These are phyloP conservation scores for Protomyces macrosporus DNA, from an alignment of 1,139 yeast genomes.

Conservation along the genomic window DNA sequence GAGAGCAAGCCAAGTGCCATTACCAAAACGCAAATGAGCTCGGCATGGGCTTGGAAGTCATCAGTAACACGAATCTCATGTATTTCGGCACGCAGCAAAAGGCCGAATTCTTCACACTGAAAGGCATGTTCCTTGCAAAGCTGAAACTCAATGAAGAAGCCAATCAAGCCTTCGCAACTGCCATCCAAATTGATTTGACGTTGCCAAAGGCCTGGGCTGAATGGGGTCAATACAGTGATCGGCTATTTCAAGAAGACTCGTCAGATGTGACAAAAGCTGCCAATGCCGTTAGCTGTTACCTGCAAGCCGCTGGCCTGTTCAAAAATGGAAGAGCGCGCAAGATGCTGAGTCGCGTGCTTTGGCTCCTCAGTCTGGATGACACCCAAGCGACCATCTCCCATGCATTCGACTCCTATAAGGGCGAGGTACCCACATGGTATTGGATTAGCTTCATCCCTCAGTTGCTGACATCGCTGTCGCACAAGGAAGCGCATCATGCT, in stretches of 20 bases:
- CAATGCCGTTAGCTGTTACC: slow-evolving; percentile 89
- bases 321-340: slow-evolving; percentile 89
- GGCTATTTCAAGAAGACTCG: slow-evolving; percentile 78
- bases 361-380: slow-evolving; percentile 92
- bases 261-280: slow-evolving; percentile 80
- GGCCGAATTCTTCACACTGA: slow-evolving; percentile 93
- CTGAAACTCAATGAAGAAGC: slow-evolving; percentile 89
- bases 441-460: slow-evolving; percentile 98
- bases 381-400: slow-evolving; percentile 70
- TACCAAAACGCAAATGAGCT: slow-evolving; percentile 83
- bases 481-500: slow-evolving; percentile 82
- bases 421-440: slow-evolving; percentile 98
- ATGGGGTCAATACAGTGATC: slow-evolving; percentile 95
- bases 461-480: slow-evolving; percentile 79
- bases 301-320: slow-evolving; percentile 95
- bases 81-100: slow-evolving; percentile 96
- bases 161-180: slow-evolving; percentile 94
- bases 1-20: slow-evolving; percentile 97
- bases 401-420: slow-evolving; percentile 87
- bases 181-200: slow-evolving; percentile 90
- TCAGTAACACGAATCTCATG: slow-evolving; percentile 89
- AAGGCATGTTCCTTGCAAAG: slow-evolving; percentile 95
- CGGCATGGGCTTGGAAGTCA: slow-evolving; percentile 92
- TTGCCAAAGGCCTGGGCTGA: slow-evolving; percentile 99
- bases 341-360: slow-evolving; percentile 77